phyloP scores from a whole-genome alignment of 2,329 filamentous ascomycete genomes.

The Calonectria henricotiae region DNA sequence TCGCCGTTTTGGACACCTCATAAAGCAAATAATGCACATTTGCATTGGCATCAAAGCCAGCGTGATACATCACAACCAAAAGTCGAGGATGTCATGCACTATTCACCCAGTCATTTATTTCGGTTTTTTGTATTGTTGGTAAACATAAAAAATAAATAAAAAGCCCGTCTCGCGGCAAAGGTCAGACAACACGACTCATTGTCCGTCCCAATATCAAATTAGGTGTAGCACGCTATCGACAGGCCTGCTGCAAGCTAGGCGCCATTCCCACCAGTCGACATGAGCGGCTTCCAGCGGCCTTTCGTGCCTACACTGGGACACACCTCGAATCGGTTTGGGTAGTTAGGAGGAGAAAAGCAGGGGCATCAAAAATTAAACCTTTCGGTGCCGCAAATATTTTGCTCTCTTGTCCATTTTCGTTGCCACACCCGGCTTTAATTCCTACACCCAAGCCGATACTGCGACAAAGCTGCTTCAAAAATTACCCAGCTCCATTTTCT shows the following conservation, averaged over 20 bases:
- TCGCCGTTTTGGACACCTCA: neutral
- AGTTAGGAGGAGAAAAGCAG: neutral
- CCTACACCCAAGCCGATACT: neutral
- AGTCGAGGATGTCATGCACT: neutral
- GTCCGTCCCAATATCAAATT: constrained; percentile 18
- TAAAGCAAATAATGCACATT: neutral
- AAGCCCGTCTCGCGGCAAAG: neutral
- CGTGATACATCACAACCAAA: neutral
- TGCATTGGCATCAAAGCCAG: neutral
- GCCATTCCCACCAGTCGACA: constrained; percentile 22
- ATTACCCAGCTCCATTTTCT: neutral
- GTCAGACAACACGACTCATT: neutral
- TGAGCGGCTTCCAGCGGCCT: constrained; percentile 24
- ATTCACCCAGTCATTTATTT: neutral
- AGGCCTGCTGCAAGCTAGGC: constrained; percentile 10
- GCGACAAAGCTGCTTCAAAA: too few species aligned
- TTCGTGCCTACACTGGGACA: neutral
- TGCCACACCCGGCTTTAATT: neutral
- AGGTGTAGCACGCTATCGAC: constrained; percentile 16
- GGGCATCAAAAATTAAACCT: constrained; percentile 5
- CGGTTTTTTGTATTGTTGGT: too few species aligned
- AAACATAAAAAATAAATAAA: too few species aligned
- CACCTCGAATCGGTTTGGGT: neutral
- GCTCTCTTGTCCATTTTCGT: neutral
- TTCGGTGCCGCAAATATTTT: neutral